Percentiles rank a stretch among this genome's conserved stretches.
Evolutionary conservation across 805 yeast genomes (phyloP).

Genomic region (Candida argentea): DNA sequence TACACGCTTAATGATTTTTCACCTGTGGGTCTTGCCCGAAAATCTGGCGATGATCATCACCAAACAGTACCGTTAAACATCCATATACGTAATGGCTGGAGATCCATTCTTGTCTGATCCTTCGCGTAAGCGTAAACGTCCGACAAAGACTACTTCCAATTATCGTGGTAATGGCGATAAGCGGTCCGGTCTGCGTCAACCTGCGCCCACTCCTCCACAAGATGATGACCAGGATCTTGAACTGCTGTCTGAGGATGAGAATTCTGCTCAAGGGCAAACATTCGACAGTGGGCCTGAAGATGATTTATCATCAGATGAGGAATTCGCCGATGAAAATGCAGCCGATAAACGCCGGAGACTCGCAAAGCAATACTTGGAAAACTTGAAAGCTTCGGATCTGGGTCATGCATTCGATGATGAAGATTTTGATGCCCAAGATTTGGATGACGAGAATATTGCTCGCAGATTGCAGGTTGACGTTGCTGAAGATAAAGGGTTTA

Average conservation of each 20-base stretch:
- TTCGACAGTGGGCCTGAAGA: slow-evolving; percentile 26
- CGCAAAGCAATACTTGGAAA: slow-evolving; percentile 85
- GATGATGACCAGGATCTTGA: slow-evolving; percentile 38
- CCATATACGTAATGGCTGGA: slow-evolving; percentile 30
- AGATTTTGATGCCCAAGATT: slow-evolving; percentile 76
- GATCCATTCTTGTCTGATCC: slow-evolving; percentile 61
- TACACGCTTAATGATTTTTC: too few relatives aligned
- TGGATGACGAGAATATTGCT: slow-evolving; percentile 79
- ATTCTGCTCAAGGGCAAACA: slow-evolving; percentile 17
- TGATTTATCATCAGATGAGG: slow-evolving; percentile 55
- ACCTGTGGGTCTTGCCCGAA: too few relatives aligned
- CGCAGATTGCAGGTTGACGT: slow-evolving; percentile 78
- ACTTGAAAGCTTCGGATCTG: slow-evolving; percentile 46
- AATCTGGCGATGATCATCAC: background rate
- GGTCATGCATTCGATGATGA: slow-evolving; percentile 7
- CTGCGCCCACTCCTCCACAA: too few relatives aligned
- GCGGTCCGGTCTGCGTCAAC: slow-evolving; percentile 7
- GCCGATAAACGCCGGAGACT: slow-evolving; percentile 91
- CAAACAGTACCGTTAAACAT: background rate
- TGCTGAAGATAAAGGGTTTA: slow-evolving; percentile 79
- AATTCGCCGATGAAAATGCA: slow-evolving; percentile 64
- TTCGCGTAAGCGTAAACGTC: slow-evolving; percentile 38
- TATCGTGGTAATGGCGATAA: slow-evolving; percentile 10
- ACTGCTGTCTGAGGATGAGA: slow-evolving; percentile 4
- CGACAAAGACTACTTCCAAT: slow-evolving; percentile 12